A percentile compares a stretch with the other conserved stretches of the same genome.
Evolutionary conservation across 2,329 filamentous ascomycete genomes (phyloP).

Genomic region (Arthrobotrys entomopaga): DNA sequence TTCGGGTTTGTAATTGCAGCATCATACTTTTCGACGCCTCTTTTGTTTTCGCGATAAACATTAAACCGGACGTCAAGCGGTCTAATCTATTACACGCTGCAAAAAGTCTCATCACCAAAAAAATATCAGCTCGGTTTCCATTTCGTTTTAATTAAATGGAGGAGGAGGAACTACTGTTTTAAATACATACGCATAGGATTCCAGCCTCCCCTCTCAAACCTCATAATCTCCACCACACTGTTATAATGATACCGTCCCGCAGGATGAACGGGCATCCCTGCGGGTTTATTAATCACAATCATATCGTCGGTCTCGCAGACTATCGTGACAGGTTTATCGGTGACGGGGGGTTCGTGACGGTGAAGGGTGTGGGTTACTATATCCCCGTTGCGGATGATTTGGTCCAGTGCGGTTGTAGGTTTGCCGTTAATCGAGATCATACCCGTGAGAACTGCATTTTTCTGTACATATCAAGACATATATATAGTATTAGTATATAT

Average conservation of each 20-base stretch:
- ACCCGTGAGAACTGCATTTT: slow-evolving; percentile 80
- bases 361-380: slow-evolving; percentile 92
- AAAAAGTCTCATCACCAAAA: no score
- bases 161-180: background rate
- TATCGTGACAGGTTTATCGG: slow-evolving; percentile 78
- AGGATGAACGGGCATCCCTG: slow-evolving; percentile 92
- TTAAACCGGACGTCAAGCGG: slow-evolving; percentile 91
- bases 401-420: slow-evolving; percentile 71
- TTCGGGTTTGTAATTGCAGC: slow-evolving; percentile 78
- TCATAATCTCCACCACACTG: slow-evolving; percentile 91
- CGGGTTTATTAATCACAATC: slow-evolving; percentile 96
- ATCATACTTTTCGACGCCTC: slow-evolving; percentile 81
- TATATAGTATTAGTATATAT: background rate
- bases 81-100: slow-evolving; percentile 92
- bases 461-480: slow-evolving; percentile 62
- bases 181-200: slow-evolving; percentile 67
- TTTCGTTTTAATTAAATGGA: no score
- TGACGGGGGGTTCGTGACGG: slow-evolving; percentile 93
- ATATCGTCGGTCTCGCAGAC: slow-evolving; percentile 92
- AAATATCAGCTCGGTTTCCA: no score
- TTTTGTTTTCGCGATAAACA: slow-evolving; percentile 93
- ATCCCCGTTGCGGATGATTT: slow-evolving; percentile 86
- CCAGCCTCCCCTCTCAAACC: slow-evolving; percentile 73
- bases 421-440: slow-evolving; percentile 83
- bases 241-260: slow-evolving; percentile 97